phyloP scores from a whole-genome alignment of 2,329 filamentous ascomycete species.

The Cryphonectria radicalis region DNA sequence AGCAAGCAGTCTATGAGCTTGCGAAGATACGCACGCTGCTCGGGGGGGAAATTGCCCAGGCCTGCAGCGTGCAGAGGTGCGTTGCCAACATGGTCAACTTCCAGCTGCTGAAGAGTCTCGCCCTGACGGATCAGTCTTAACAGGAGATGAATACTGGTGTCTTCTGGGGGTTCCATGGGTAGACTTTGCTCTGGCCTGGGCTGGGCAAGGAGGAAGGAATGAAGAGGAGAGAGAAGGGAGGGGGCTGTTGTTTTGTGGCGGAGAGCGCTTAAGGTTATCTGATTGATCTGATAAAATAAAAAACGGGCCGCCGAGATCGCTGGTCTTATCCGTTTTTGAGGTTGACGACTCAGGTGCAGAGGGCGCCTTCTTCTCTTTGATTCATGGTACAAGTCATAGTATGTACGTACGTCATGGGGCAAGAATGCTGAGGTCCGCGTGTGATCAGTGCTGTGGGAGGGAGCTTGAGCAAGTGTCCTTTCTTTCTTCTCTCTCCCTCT shows the following conservation, averaged over 20 bases:
- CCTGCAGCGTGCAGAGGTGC: slow-evolving; percentile 9
- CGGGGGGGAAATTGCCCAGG: slow-evolving; percentile 32
- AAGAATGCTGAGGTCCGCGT: background rate
- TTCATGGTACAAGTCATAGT: too few species aligned
- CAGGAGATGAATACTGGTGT: background rate
- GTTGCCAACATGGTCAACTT: background rate
- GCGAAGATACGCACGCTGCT: slow-evolving; percentile 41
- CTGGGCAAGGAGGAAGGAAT: background rate
- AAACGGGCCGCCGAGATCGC: slow-evolving; percentile 2
- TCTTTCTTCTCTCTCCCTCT: background rate
- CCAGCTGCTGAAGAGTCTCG: background rate
- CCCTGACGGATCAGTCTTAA: background rate
- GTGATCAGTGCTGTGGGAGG: background rate
- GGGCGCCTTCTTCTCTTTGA: background rate
- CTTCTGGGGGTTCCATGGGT: background rate
- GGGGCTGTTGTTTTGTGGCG: background rate
- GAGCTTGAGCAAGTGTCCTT: background rate
- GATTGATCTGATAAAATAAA: slow-evolving; percentile 25
- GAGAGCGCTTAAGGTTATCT: slow-evolving; percentile 16
- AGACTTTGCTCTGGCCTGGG: background rate
- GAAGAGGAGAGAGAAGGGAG: background rate
- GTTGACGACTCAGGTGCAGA: background rate
- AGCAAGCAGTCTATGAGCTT: slow-evolving; percentile 40
- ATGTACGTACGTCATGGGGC: too few species aligned
- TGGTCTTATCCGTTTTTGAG: background rate